A percentile compares a stretch with the other conserved stretches of the same genome.
Conservation (phyloP, 2,329 filamentous ascomycete species). For the Leptodontidium sp. region DNA sequence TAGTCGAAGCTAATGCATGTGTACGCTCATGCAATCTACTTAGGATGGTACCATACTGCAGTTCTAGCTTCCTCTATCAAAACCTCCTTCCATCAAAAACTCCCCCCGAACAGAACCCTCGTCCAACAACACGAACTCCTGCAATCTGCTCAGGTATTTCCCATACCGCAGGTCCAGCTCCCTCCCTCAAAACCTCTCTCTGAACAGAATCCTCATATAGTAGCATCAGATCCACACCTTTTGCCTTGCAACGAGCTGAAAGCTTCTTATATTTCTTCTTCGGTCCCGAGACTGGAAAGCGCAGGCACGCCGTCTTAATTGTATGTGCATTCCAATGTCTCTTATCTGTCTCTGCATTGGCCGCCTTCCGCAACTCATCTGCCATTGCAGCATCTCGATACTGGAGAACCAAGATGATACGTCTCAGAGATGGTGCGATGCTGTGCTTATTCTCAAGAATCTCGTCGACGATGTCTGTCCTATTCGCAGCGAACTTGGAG, state of each 20-base stretch:
- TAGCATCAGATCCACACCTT: neutral
- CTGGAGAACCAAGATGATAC: neutral
- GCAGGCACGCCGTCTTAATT: no score
- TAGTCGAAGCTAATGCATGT: no score
- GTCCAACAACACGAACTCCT: neutral
- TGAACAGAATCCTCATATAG: neutral
- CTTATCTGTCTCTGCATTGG: neutral
- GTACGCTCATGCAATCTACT: no score
- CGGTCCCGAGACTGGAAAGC: neutral
- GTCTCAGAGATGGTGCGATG: neutral
- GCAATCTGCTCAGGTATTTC: slow-evolving; percentile 12
- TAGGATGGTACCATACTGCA: no score
- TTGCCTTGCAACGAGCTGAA: neutral
- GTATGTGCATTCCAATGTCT: neutral
- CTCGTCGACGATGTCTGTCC: neutral
- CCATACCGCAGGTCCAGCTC: slow-evolving; percentile 1
- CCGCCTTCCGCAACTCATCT: slow-evolving; percentile 39
- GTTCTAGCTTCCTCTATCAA: no score
- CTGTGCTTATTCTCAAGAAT: neutral
- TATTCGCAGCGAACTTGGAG: neutral
- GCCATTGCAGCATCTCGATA: slow-evolving; percentile 46
- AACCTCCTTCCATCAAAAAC: no score
- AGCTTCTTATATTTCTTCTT: neutral
- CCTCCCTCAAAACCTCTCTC: slow-evolving; percentile 18
- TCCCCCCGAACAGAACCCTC: no score